These are phyloP conservation scores for Jaltomata sinuosa DNA, from an alignment of 257 asterid genomes.

Conservation along the genomic window DNA sequence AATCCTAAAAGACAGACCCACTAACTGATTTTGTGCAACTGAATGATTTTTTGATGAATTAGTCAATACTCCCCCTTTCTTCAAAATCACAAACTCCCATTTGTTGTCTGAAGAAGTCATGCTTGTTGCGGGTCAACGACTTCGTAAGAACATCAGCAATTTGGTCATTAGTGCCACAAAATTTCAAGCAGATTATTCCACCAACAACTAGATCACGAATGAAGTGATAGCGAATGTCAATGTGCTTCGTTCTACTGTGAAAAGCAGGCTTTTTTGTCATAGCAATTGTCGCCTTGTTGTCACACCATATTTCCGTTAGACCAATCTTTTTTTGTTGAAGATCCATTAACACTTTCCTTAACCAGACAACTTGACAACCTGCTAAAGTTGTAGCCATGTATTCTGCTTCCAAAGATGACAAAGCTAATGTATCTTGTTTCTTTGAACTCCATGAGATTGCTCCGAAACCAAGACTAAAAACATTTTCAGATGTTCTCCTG, in stretches of 20 bases:
- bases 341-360: not conserved
- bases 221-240: not conserved
- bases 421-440: too few species aligned
- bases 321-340: not conserved
- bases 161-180: too few species aligned
- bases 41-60: not conserved
- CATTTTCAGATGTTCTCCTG: too few species aligned
- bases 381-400: too few species aligned
- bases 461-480: too few species aligned
- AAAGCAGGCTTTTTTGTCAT: not conserved
- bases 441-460: too few species aligned
- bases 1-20: too few species aligned
- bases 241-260: not conserved
- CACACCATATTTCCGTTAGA: not conserved
- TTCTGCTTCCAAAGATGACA: too few species aligned
- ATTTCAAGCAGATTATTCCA: too few species aligned
- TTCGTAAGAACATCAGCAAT: not conserved
- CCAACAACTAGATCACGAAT: too few species aligned
- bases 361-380: too few species aligned
- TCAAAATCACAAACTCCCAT: not conserved
- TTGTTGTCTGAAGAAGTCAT: not conserved
- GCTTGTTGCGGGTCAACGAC: not conserved
- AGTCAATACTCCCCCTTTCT: not conserved
- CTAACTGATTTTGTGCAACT: not conserved
- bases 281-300: not conserved